Evolutionary conservation across 2,329 filamentous ascomycete genomes (phyloP).

Genomic region (Xylariaceae sp.): DNA sequence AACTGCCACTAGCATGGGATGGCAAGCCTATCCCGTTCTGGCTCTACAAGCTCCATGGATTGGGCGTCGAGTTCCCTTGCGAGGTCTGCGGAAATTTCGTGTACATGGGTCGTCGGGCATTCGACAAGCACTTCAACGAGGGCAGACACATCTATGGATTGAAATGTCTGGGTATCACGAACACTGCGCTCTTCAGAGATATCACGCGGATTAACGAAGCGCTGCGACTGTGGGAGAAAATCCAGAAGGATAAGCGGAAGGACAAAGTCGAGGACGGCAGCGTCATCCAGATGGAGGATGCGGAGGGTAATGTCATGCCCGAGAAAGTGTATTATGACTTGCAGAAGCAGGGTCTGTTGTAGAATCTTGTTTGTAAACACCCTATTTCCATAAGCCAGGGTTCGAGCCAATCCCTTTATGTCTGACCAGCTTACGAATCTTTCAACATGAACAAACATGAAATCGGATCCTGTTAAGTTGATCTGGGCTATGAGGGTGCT

Average conservation of each 20-base stretch:
- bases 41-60: slow-evolving; percentile 93
- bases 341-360: slow-evolving; percentile 84
- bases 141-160: slow-evolving; percentile 88
- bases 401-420: no score
- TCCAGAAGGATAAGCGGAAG: slow-evolving; percentile 79
- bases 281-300: slow-evolving; percentile 97
- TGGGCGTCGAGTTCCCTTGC: slow-evolving; percentile 92
- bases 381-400: no score
- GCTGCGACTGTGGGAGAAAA: slow-evolving; percentile 84
- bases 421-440: no score
- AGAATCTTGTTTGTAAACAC: slow-evolving; percentile 21
- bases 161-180: slow-evolving; percentile 89
- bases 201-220: slow-evolving; percentile 92
- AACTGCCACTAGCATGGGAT: slow-evolving; percentile 94
- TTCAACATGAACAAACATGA: no score
- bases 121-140: slow-evolving; percentile 98
- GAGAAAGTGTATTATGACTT: slow-evolving; percentile 97
- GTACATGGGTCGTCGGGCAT: slow-evolving; percentile 95
- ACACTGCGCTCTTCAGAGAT: slow-evolving; percentile 85
- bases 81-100: slow-evolving; percentile 98
- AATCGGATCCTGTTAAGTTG: no score
- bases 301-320: slow-evolving; percentile 96
- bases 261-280: slow-evolving; percentile 72
- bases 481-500: no score
- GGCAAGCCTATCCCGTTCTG: slow-evolving; percentile 99